phyloP scores from a whole-genome alignment of 2,329 filamentous ascomycete species.

The Epicoccum sorghinum region DNA sequence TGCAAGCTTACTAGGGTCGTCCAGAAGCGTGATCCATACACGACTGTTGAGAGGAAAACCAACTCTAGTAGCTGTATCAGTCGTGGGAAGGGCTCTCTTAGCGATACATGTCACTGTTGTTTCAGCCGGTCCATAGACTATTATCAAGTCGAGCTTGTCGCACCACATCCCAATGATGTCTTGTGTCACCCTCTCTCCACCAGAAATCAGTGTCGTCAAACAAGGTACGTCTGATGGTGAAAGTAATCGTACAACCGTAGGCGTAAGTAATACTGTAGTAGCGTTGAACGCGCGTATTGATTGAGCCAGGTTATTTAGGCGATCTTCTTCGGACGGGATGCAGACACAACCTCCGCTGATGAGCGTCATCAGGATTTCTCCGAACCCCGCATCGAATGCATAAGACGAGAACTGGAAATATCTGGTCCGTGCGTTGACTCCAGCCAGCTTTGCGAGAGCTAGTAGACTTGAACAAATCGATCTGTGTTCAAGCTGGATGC shows the following conservation, averaged over 20 bases:
- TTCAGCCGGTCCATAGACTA: not conserved
- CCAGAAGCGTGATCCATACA: slow-evolving; percentile 23
- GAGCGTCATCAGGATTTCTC: too few relatives aligned
- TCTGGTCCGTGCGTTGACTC: too few relatives aligned
- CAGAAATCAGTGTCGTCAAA: not conserved
- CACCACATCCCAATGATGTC: not conserved
- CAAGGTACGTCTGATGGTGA: not conserved
- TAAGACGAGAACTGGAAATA: too few relatives aligned
- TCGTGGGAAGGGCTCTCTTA: not conserved
- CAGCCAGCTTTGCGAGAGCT: too few relatives aligned
- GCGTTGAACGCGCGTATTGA: too few relatives aligned
- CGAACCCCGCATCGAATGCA: too few relatives aligned
- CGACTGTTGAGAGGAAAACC: slow-evolving; percentile 4
- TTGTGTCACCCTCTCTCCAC: not conserved
- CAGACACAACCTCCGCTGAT: too few relatives aligned
- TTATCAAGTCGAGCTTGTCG: not conserved
- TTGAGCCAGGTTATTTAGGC: too few relatives aligned
- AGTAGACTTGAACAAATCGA: too few relatives aligned
- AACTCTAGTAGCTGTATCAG: not conserved
- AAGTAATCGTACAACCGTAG: not conserved
- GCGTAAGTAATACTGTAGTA: too few relatives aligned
- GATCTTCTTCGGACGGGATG: too few relatives aligned
- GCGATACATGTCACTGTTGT: not conserved
- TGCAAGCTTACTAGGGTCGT: slow-evolving; percentile 21
- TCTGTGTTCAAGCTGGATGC: not conserved